Evolutionary conservation across 305 asterid genomes (phyloP).

Genomic region (Coffea humblotiana): DNA sequence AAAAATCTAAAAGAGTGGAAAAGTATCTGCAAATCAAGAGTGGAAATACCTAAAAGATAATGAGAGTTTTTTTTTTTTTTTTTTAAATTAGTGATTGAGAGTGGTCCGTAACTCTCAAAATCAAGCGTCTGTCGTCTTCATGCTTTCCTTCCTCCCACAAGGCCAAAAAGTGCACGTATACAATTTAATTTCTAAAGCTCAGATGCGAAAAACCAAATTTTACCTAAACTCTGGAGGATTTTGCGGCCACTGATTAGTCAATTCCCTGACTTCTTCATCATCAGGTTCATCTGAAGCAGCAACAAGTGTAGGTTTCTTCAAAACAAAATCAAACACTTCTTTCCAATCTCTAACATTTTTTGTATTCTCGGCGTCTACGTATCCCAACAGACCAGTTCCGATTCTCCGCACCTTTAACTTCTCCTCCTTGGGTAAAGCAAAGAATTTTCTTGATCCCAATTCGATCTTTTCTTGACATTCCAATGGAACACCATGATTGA

Average conservation of each 20-base stretch:
- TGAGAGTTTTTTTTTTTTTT: too few species aligned
- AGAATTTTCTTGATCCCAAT: conserved; percentile 43
- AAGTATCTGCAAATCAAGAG: too few species aligned
- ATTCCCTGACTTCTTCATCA: conserved; percentile 38
- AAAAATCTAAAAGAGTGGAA: too few species aligned
- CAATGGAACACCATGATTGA: conserved; percentile 62
- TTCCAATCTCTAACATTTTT: conserved; percentile 77
- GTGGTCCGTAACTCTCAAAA: too few species aligned
- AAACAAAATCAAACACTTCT: conserved; percentile 63
- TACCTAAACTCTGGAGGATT: conserved; percentile 61
- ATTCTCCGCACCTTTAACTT: conserved; percentile 49
- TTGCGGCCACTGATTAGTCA: conserved; percentile 60
- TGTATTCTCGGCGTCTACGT: conserved; percentile 62
- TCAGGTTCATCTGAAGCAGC: conserved; percentile 59
- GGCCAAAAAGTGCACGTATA: too few species aligned
- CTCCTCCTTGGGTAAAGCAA: conserved; percentile 54
- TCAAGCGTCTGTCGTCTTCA: too few species aligned
- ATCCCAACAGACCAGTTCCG: conserved; percentile 52
- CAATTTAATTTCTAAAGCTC: not conserved
- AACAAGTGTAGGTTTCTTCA: conserved; percentile 41
- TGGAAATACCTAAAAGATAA: too few species aligned
- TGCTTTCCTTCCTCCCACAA: too few species aligned
- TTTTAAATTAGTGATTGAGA: too few species aligned
- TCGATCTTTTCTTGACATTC: conserved; percentile 40
- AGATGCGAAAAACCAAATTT: not conserved